Conservation (phyloP, 2,329 filamentous ascomycete species). For the Paecilomyces variotii region DNA sequence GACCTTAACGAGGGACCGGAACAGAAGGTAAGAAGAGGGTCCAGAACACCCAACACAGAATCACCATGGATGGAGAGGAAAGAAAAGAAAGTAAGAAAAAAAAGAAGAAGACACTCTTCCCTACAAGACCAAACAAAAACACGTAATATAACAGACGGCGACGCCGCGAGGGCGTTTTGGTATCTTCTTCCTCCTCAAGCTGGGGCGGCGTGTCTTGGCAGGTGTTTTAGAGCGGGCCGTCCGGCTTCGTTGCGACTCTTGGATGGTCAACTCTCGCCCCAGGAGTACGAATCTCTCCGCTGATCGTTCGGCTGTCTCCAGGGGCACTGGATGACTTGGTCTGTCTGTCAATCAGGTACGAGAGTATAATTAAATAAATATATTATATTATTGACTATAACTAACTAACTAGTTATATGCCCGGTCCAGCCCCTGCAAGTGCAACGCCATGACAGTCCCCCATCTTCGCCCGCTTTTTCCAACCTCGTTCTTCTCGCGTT, state of each 20-base stretch:
- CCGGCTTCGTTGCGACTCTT: background rate
- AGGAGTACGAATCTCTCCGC: background rate
- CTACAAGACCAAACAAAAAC: background rate
- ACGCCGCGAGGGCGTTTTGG: background rate
- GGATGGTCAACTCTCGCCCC: background rate
- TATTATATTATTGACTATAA: background rate
- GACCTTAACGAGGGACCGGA: background rate
- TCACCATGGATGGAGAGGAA: background rate
- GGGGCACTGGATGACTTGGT: background rate
- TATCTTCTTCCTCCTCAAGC: background rate
- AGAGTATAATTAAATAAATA: background rate
- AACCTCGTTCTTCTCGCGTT: background rate
- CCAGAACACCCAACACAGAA: background rate
- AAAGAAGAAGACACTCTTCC: background rate
- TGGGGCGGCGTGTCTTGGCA: background rate
- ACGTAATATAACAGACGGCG: too few relatives aligned
- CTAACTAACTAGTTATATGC: too few relatives aligned
- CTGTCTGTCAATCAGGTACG: too few relatives aligned
- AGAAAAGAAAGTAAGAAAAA: background rate
- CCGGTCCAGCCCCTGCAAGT: too few relatives aligned
- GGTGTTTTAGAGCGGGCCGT: background rate
- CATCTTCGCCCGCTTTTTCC: background rate
- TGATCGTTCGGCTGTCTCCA: background rate
- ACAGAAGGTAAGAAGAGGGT: background rate
- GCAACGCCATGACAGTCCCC: too few relatives aligned